Base-by-base conservation (phyloP, 2,329 filamentous ascomycete species). In the Fusarium sp. region DNA sequence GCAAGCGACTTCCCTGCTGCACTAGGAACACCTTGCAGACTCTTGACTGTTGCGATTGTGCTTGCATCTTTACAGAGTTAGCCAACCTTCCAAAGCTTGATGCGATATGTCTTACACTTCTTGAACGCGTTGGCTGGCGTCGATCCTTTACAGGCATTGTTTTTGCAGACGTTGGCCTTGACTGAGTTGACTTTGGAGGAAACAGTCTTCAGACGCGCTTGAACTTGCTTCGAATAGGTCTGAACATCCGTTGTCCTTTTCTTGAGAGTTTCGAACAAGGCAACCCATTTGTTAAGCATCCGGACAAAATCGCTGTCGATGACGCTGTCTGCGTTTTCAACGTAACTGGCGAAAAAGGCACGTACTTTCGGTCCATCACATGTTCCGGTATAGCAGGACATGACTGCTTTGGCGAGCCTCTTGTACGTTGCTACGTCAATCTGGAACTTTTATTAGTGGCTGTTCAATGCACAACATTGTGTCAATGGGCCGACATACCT, bases 221-320 rank as follows among this genome's bases (percentile, higher is more conserved):
- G 63, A 5, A 72, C 67, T 15, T 46, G 40, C 5, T 43, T 64
- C 5, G 67, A 53, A 21, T 65, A 57, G 5, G 32, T 60, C 13
- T 64, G 54, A n/a, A 71, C 67, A 28, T 57, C 59, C 8, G 58
- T 35, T 6, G 66, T 58, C 32, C 38, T 62, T 18, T 68, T 71
- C 44, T 61, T 54, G 30, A 72, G 54, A 4, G 54, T 16, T 3
- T 32, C 49, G 8, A 61, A 64, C 2, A 72, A 52, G 2, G 23
- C 21, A n/a, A 54, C 35, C 69, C 69, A 72, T 47, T 38, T 64
- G 33, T 60, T 62, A 4, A 72, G n/a, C 44, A 63, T 54, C 11
- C 40, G 25, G 4, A 62, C 54, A n/a, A 72, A 44, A 9, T 72
- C 63, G 44, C 63, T 64, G 15, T 67, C 52, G 15, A 25, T 59